Conservation (phyloP, 148 eudicot genomes). For the Silene latifolia region DNA sequence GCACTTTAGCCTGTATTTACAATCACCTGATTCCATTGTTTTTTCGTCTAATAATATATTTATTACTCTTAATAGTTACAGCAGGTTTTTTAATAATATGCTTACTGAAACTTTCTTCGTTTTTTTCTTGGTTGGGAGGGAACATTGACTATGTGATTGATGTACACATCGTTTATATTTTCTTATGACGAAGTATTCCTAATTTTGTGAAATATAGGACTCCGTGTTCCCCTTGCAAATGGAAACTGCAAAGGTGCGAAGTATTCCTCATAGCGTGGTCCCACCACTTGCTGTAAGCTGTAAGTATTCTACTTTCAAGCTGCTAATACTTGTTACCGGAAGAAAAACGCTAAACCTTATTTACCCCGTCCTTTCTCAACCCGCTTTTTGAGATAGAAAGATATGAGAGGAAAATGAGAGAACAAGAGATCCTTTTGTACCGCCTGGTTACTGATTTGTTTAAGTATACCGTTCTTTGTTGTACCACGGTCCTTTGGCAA, state of each 20-base stretch:
- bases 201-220: conserved; percentile 40
- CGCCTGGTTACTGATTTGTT: background rate
- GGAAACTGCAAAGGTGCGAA: conserved; percentile 79
- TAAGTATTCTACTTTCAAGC: conserved; percentile 40
- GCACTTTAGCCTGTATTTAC: background rate
- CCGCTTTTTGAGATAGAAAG: background rate
- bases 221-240: conserved; percentile 46
- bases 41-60: background rate
- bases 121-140: background rate
- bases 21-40: background rate
- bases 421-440: background rate
- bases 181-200: too few relatives aligned
- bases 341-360: background rate
- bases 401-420: too few relatives aligned
- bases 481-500: background rate
- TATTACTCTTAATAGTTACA: background rate
- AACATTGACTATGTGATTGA: background rate
- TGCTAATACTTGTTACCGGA: background rate
- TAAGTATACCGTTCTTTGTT: background rate
- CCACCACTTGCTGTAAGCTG: conserved; percentile 93
- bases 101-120: background rate
- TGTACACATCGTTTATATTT: background rate
- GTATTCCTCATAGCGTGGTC: conserved; percentile 65
- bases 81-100: background rate
- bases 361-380: background rate